Conservation (phyloP, 257 asterid genomes). For the Ophiorrhiza pumila region DNA sequence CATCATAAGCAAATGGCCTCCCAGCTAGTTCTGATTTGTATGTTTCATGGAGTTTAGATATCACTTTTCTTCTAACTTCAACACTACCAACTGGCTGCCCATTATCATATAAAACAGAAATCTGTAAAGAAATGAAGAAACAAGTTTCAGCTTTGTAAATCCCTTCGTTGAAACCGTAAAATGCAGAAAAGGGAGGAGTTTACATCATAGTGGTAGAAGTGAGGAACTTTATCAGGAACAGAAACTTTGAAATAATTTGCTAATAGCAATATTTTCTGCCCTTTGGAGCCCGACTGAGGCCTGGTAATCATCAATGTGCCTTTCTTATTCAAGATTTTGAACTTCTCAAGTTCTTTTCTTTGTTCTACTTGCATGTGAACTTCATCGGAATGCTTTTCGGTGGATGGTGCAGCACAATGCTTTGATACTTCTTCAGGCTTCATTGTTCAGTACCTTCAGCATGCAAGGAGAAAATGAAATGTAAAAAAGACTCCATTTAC, state of each 20-base stretch:
- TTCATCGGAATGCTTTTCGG: conserved; percentile 22
- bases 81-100: conserved; percentile 30
- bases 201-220: conserved; percentile 37
- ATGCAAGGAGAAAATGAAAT: neutral
- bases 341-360: conserved; percentile 7
- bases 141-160: conserved; percentile 1
- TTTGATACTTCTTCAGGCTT: conserved; percentile 12
- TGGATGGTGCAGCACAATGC: conserved; percentile 30
- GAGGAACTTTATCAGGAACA: conserved; percentile 17
- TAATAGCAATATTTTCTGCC: conserved; percentile 32
- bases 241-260: conserved; percentile 43
- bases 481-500: neutral
- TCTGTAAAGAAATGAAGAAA: conserved; percentile 20
- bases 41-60: conserved; percentile 34
- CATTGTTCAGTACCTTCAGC: conserved; percentile 22
- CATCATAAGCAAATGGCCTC: conserved; percentile 40
- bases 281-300: conserved; percentile 28
- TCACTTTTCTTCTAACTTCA: conserved; percentile 29
- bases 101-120: conserved; percentile 30
- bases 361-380: conserved; percentile 21
- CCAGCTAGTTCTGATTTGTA: conserved; percentile 34
- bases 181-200: conserved; percentile 5
- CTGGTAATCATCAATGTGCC: conserved; percentile 17
- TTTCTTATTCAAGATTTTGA: conserved; percentile 21
- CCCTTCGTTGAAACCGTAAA: conserved; percentile 11